A percentile compares a stretch with the other conserved stretches of the same genome.
Evolutionary conservation across 106 monocot genomes (phyloP).

Genomic region (Xerophyta viscosa): DNA sequence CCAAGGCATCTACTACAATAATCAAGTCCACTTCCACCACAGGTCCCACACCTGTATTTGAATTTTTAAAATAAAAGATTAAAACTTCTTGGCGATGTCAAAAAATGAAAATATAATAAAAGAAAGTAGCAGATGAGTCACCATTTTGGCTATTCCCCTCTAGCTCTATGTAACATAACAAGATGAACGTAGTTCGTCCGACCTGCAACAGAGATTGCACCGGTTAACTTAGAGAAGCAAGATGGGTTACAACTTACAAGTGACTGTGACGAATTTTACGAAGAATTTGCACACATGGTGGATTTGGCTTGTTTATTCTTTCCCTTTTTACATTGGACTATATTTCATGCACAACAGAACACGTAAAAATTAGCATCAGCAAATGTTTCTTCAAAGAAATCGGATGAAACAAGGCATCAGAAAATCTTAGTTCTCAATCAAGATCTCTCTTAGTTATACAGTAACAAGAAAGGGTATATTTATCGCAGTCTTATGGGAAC

Average conservation of each 20-base stretch:
- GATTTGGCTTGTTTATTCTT: constrained; percentile 35
- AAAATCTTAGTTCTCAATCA: too few relatives aligned
- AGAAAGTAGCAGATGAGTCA: constrained; percentile 8
- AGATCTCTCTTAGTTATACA: too few relatives aligned
- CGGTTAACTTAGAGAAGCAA: neutral
- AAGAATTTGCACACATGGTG: constrained; percentile 32
- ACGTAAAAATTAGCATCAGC: too few relatives aligned
- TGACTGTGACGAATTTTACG: neutral
- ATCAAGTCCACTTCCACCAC: constrained; percentile 82
- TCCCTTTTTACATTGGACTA: constrained; percentile 68
- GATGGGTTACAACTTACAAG: too few relatives aligned
- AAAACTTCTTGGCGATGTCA: too few relatives aligned
- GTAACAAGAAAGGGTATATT: too few relatives aligned
- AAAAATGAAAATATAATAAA: too few relatives aligned
- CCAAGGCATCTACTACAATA: constrained; percentile 73
- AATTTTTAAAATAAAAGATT: too few relatives aligned
- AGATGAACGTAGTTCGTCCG: constrained; percentile 61
- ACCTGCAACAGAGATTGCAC: constrained; percentile 24
- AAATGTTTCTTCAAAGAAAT: too few relatives aligned
- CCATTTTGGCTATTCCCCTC: constrained; percentile 91
- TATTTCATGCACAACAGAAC: too few relatives aligned
- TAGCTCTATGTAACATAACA: constrained; percentile 70
- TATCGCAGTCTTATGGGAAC: too few relatives aligned
- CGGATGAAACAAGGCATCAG: too few relatives aligned
- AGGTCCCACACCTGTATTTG: constrained; percentile 76